Evolutionary conservation across 306 rosid species (phyloP), one percentile per base, ranked within the genome.

Genomic region (Vigna mungo): DNA sequence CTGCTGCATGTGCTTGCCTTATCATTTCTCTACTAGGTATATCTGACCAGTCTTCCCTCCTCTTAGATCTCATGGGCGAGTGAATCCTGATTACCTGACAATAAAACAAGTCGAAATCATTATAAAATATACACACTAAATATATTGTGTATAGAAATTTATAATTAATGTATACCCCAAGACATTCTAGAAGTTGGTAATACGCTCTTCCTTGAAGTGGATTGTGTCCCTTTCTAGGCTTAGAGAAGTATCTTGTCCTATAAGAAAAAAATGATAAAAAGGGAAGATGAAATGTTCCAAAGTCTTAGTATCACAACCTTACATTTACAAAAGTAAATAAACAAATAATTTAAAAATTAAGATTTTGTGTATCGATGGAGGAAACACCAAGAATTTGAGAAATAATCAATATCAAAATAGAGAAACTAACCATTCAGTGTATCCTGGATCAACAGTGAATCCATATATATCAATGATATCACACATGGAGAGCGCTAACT

Each of bases 161-260:
- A 75, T 79, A 74, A 49, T 39, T 54, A 51, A 59, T 39, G 71
- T 30, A 83, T 95, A 95, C 98, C 74, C 98, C 98, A 78, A 95
- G 98, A 87, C 98, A 95, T 84, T 95, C 98, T 55, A 95, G 79
- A 76, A 95, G 97, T 78, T 95, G 98, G 84, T 95, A 95, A 84
- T 92, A 95, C 36, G 98, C 98, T 83, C 98, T 92, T 82, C 98
- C 98, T 83, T 95, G 98, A 87, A 95, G 98, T 79, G 98, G 98
- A 81, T 95, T 95, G 82, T 95, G 98, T 74, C 98, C 98, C 81
- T 92, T 88, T 87, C 92, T 92, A 52, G 98, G 98, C 52, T 85
- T 68, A 70, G 97, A 92, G 88, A 95, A 95, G 86, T 95, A 95
- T 74, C 97, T 84, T 37, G 98, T 95, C 98, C 98, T 95, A 27